A percentile compares a stretch with the other conserved stretches of the same genome.
Evolutionary conservation across 495 filamentous ascomycete genomes (phyloP).

Genomic region (Articulospora tetracladia): DNA sequence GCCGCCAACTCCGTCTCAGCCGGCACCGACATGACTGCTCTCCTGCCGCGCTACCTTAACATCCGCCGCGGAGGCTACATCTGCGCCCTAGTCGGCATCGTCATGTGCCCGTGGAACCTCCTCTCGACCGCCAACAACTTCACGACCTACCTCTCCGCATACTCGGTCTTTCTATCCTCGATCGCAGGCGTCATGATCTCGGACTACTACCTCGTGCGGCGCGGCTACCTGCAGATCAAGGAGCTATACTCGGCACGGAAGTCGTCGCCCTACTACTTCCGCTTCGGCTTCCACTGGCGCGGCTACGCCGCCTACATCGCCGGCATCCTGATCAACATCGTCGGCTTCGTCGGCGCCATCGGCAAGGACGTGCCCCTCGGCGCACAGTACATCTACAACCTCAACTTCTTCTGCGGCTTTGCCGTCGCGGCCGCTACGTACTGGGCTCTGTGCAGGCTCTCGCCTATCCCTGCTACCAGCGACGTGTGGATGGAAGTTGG

Average conservation of each 20-base stretch:
- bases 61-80: slow-evolving; percentile 91
- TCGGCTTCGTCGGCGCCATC: slow-evolving; percentile 84
- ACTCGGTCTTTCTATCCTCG: slow-evolving; percentile 91
- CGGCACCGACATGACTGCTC: slow-evolving; percentile 86
- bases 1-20: slow-evolving; percentile 88
- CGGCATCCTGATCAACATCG: slow-evolving; percentile 88
- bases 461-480: slow-evolving; percentile 70
- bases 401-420: slow-evolving; percentile 89
- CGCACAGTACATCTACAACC: slow-evolving; percentile 81
- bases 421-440: slow-evolving; percentile 67
- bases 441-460: slow-evolving; percentile 61
- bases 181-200: slow-evolving; percentile 87
- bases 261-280: slow-evolving; percentile 68
- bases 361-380: slow-evolving; percentile 65
- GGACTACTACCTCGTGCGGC: slow-evolving; percentile 88
- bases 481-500: slow-evolving; percentile 80
- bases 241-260: slow-evolving; percentile 74
- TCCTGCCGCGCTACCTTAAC: slow-evolving; percentile 82
- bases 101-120: slow-evolving; percentile 88
- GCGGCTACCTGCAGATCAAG: slow-evolving; percentile 74
- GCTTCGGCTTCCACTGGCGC: slow-evolving; percentile 73
- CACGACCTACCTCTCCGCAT: slow-evolving; percentile 90
- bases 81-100: slow-evolving; percentile 77
- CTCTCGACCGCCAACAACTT: slow-evolving; percentile 79
- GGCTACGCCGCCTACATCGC: slow-evolving; percentile 80